Percentiles rank a stretch among this genome's conserved stretches.
These are phyloP conservation scores for Diaporthe humulicola DNA, from an alignment of 2,329 filamentous ascomycete genomes.

Conservation along the genomic window DNA sequence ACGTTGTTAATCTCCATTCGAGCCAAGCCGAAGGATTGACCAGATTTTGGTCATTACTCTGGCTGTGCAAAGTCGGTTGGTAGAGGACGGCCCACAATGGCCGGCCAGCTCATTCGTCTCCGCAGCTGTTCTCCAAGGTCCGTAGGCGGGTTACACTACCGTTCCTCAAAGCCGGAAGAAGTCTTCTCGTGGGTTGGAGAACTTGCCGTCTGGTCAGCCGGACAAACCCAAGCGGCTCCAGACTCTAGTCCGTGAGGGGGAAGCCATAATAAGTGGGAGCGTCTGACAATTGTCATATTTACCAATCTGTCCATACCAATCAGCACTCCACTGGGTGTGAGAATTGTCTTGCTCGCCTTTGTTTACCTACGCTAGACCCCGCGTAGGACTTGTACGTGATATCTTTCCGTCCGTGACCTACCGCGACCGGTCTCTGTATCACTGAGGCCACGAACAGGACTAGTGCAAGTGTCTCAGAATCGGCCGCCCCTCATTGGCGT, in stretches of 20 bases:
- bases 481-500: not conserved
- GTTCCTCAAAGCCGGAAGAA: not conserved
- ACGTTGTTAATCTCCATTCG: not conserved
- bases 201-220: not conserved
- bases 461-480: conserved; percentile 2
- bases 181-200: conserved; percentile 9
- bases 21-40: not conserved
- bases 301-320: not conserved
- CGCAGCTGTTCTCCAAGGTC: not conserved
- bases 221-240: not conserved
- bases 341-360: not conserved
- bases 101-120: not conserved
- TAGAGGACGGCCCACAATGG: not conserved
- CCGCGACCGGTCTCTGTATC: not conserved
- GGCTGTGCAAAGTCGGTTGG: not conserved
- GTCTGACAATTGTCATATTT: not conserved
- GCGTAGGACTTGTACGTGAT: not conserved
- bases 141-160: not conserved
- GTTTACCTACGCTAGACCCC: not conserved
- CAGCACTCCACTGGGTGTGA: not conserved
- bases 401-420: not conserved
- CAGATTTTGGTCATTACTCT: not conserved
- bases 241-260: conserved; percentile 2
- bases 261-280: not conserved
- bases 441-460: not conserved